Evolutionary conservation across 352 stramenopile species (phyloP), one percentile per base, ranked within the genome.

Genomic region (Phytophthora quininea): DNA sequence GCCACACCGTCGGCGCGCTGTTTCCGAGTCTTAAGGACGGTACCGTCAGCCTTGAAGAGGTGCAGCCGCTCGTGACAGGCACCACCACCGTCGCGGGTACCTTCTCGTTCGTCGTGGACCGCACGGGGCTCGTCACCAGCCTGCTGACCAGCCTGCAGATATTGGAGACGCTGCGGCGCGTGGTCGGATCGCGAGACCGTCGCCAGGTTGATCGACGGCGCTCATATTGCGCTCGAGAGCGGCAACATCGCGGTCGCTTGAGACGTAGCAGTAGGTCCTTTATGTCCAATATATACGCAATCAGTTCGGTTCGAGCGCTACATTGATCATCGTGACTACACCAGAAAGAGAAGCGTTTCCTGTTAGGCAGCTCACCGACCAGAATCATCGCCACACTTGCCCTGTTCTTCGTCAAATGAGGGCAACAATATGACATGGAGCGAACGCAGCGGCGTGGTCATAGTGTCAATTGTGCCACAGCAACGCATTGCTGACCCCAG

Each of bases 11-110:
- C 47, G 64, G 31, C 6, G 55, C 40, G 42, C 38, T 80, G 24
- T 77, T 80, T 52, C 69, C 73, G 3, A 67, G 47, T 50, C 64
- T 77, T 40, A 74, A 74, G 53, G 71, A 30, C 4, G 65, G 65
- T 2, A 30, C 56, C 50, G 52, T 68, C 24, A 38, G 55, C 15
- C 62, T 31, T 0, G 33, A 69, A 9, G n/a, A 73, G 37, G 61
- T 69, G n/a, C 65, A 54, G 15, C 54, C 62, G 3, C 61, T 73
- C 4, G 55, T 73, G 24, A 67, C 72, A 2, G 60, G 53, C 59
- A 71, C 51, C 37, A 62, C 67, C 15, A 51, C 54, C 38, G 69
- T 73, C 29, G 4, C 54, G 0, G 62, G 64, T 37, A 67, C 69
- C 12, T 74, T 71, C 56, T 71, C 62, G 15, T 76, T 80, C 48